Conservation (phyloP, 768 basidiomycete species). For the Plicaturopsis crispa region DNA sequence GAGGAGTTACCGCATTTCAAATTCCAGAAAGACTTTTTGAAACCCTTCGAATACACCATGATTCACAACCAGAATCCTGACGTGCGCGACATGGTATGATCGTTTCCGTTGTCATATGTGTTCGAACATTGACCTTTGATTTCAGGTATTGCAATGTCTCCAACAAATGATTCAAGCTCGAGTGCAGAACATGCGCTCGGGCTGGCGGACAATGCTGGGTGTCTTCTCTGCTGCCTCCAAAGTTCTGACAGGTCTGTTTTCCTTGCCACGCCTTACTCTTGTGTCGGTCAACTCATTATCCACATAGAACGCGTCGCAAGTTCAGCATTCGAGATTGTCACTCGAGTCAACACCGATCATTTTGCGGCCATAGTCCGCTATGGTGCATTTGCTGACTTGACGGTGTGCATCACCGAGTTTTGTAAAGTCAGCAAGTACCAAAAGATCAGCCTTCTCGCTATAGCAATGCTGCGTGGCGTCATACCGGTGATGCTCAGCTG, state of each 20-base stretch:
- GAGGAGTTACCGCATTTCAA: conserved; percentile 97
- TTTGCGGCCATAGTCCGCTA: conserved; percentile 87
- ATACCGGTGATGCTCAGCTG: conserved; percentile 87
- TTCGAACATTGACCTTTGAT: conserved; percentile 6
- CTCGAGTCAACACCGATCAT: conserved; percentile 82
- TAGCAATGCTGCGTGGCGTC: conserved; percentile 90
- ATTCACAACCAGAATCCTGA: conserved; percentile 93
- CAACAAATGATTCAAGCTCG: conserved; percentile 98
- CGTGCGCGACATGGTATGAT: conserved; percentile 84
- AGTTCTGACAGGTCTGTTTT: conserved; percentile 70
- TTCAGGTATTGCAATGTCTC: conserved; percentile 89
- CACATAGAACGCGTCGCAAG: conserved; percentile 74
- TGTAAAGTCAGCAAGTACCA: conserved; percentile 99
- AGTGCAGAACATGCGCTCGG: conserved; percentile 91
- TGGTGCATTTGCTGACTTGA: conserved; percentile 93
- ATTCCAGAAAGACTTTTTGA: conserved; percentile 98
- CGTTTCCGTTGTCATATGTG: not conserved
- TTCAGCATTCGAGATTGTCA: conserved; percentile 95
- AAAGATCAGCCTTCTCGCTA: conserved; percentile 93
- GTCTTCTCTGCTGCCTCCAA: conserved; percentile 96
- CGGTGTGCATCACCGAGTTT: conserved; percentile 97
- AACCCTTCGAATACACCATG: conserved; percentile 98
- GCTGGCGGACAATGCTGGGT: conserved; percentile 99
- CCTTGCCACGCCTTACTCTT: not conserved
- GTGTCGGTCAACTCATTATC: conserved; percentile 2